Evolutionary conservation across 768 basidiomycete species (phyloP), one percentile per base, ranked within the genome.

Genomic region (Auriscalpium vulgare): DNA sequence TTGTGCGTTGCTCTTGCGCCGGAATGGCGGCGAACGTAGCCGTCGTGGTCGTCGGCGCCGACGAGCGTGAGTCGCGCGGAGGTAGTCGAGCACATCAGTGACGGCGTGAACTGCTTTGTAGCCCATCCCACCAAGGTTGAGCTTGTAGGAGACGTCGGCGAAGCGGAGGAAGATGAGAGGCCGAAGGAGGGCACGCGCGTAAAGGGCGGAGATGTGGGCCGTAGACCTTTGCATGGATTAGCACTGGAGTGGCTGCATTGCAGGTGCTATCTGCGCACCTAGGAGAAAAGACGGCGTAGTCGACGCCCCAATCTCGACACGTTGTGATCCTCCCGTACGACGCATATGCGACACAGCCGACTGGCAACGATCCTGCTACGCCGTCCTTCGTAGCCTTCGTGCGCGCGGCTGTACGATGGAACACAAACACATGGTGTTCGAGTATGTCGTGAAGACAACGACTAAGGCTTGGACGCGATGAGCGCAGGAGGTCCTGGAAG

Each of bases 341-440:
- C 4, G 85, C 85, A 60, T 85, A 89, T 2, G 87, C 87, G 2
- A 91, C 89, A 58, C 87, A 88, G 62, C 91, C 89, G 3, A 90
- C 75, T 1, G 77, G 79, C 11, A 89, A 73, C 67, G 34, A 88
- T 70, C 65, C 85, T 84, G 55, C 66, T 10, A 78, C 75, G 23
- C 86, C 84, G 51, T 77, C 71, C 17, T 75, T 73, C 40, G 68
- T 69, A 2, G 83, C 85, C 16, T 75, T 72, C 9, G 70, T 71
- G 13, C 85, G 68, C 9, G 83, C 70, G 3, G 79, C 80, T 23
- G 82, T 17, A 81, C 73, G 36, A 85, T 68, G 6, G 81, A 79
- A 8, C 89, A 88, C 19, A 90, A n/a, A n/a, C n/a, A n/a, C n/a
- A n/a, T 76, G 53, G 90, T 77, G 64, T 91, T 91, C 4, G 87